phyloP scores from a whole-genome alignment of 371 early-diverging fungal genomes.

The Nematocida homosporus region DNA sequence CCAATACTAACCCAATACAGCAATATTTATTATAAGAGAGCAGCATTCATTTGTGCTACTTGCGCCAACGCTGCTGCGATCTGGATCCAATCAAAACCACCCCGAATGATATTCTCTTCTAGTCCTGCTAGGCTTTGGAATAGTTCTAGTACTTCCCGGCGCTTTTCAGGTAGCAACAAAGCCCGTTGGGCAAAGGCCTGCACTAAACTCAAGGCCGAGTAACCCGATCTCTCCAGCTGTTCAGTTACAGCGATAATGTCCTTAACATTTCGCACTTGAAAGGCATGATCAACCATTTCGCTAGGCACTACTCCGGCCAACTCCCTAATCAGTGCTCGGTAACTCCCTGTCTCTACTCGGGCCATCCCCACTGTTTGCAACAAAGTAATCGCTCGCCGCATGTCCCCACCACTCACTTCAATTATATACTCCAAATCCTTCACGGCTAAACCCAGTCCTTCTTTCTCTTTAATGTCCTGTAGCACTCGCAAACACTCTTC shows the following conservation, averaged over 20 bases:
- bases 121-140: neutral
- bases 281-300: conserved; percentile 48
- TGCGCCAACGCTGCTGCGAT: neutral
- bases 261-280: conserved; percentile 9
- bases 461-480: conserved; percentile 55
- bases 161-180: neutral
- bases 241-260: conserved; percentile 44
- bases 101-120: conserved; percentile 27
- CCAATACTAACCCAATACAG: no score
- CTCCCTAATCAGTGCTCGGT: conserved; percentile 55
- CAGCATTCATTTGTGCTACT: neutral
- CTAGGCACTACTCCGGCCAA: conserved; percentile 59
- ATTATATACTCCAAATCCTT: conserved; percentile 49
- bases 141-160: neutral
- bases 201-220: conserved; percentile 60
- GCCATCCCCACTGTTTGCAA: conserved; percentile 63
- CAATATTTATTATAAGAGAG: no score
- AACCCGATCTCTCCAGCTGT: conserved; percentile 55
- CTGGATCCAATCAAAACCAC: conserved; percentile 21
- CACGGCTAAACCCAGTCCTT: conserved; percentile 36
- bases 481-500: conserved; percentile 27
- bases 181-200: conserved; percentile 46
- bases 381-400: conserved; percentile 64
- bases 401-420: conserved; percentile 59
- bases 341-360: neutral